Evolutionary conservation across 257 asterid species (phyloP).

Genomic region (Gentiana dahurica): DNA sequence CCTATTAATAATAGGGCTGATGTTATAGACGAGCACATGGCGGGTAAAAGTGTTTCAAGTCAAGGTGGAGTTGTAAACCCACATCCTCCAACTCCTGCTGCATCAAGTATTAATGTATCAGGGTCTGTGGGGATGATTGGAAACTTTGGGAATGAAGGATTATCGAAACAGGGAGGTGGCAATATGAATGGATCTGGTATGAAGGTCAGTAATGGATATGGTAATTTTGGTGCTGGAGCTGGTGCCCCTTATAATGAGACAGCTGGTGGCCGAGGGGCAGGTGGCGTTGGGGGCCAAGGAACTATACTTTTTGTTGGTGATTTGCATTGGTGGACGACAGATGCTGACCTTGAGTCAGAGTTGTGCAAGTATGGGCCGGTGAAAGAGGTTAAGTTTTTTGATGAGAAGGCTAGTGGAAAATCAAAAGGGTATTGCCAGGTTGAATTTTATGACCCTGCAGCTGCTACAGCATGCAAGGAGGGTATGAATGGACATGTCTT

Average conservation of each 20-base stretch:
- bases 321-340: slow-evolving; percentile 98
- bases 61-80: slow-evolving; percentile 14
- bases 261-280: slow-evolving; percentile 8
- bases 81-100: slow-evolving; percentile 12
- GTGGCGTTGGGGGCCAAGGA: slow-evolving; percentile 35
- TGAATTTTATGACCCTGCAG: slow-evolving; percentile 67
- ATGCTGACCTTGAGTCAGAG: slow-evolving; percentile 79
- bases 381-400: slow-evolving; percentile 85
- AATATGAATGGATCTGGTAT: slow-evolving; percentile 16
- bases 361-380: slow-evolving; percentile 66
- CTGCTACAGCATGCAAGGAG: slow-evolving; percentile 82
- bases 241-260: neutral
- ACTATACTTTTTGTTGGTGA: slow-evolving; percentile 83
- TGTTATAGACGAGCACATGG: slow-evolving; percentile 11
- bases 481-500: slow-evolving; percentile 74
- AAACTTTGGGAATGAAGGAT: slow-evolving; percentile 8
- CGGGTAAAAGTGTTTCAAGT: slow-evolving; percentile 12
- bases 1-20: slow-evolving; percentile 13
- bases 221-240: slow-evolving; percentile 12
- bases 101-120: slow-evolving; percentile 7
- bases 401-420: slow-evolving; percentile 96
- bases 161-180: slow-evolving; percentile 20
- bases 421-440: slow-evolving; percentile 97
- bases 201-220: slow-evolving; percentile 7
- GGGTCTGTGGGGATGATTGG: slow-evolving; percentile 13